Base-by-base conservation (phyloP, 768 basidiomycete species). In the Serendipita sp. region DNA sequence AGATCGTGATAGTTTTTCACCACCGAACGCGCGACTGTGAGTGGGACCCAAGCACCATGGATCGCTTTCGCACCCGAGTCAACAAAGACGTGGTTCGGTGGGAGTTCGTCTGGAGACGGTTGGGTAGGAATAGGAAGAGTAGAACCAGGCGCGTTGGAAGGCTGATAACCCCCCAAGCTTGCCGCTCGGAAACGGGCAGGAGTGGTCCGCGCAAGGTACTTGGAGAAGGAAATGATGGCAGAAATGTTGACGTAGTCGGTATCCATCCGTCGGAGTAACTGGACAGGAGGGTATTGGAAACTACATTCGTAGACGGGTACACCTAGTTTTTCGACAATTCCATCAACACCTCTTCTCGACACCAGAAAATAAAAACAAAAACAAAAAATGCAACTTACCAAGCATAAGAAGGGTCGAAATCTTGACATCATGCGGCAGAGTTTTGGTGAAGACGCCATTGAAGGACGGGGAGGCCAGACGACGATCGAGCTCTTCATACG, bases 221-320 rank as follows among this genome's bases (percentile, higher is more conserved):
- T 28, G 56, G 56, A 23, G 72, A 77, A 76, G 34, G 76, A 74
- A 3, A 80, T 72, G 56, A 87, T 80, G 23, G 81, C 78, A 47
- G 84, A 79, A 52, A 88, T 77, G 71, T 89, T 86, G 69, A 89
- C 86, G 68, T 85, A 89, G 70, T 87, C 85, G 38, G 86, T 86
- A 74, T 89, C 87, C 64, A 88, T 83, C 68, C 88, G 83, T 69
- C 88, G 83, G 67, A 88, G 74, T 54, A 89, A 76, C 35, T 41
- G 32, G 36, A 79, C 75, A 4, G 63, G 47, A 62, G 77, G 76
- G 5, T 78, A 72, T 45, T 81, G 83, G 8, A 88, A 77, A 63
- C 75, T 77, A 73, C 83, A 85, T 71, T 85, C 85, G 73, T 88
- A 89, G 60, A 89, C 86, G 44, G 85, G 81, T 64, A 89, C 84